Percentiles rank a stretch among this genome's conserved stretches.
Conservation (phyloP, 768 basidiomycete species). For the Boletus barrowsii region DNA sequence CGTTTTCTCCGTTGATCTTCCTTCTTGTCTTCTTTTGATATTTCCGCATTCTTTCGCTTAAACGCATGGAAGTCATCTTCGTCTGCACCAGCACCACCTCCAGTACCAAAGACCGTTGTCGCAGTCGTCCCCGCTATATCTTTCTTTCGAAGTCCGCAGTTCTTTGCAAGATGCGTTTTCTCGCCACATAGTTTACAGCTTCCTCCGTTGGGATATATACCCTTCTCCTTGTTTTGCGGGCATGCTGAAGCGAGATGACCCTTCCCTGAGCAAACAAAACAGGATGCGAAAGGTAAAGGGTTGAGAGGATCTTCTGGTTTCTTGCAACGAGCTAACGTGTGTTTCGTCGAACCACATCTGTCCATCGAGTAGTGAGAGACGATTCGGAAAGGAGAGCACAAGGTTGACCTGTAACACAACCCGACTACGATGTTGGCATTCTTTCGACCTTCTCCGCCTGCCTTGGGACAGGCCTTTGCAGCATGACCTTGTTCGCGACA, state of each 20-base stretch:
- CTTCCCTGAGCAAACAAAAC: conserved; percentile 82
- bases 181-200: conserved; percentile 86
- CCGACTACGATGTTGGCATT: conserved; percentile 38
- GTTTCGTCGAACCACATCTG: conserved; percentile 80
- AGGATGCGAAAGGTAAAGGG: conserved; percentile 84
- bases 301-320: conserved; percentile 57
- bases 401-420: conserved; percentile 65
- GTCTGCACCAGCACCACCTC: conserved; percentile 70
- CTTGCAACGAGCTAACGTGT: conserved; percentile 77
- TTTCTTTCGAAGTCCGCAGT: conserved; percentile 66
- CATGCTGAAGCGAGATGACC: conserved; percentile 88
- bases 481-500: conserved; percentile 83
- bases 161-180: conserved; percentile 79
- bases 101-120: conserved; percentile 28
- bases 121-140: conserved; percentile 38
- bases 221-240: conserved; percentile 73
- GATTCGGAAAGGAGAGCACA: conserved; percentile 17
- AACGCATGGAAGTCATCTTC: conserved; percentile 93
- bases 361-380: background rate
- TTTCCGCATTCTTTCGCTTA: conserved; percentile 58
- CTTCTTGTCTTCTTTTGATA: conserved; percentile 58
- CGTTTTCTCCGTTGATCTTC: conserved; percentile 42
- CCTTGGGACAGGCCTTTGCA: conserved; percentile 74
- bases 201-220: conserved; percentile 90
- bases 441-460: conserved; percentile 23